Conservation (phyloP, 345 rosid genomes). For the Erucastrum elatum region DNA sequence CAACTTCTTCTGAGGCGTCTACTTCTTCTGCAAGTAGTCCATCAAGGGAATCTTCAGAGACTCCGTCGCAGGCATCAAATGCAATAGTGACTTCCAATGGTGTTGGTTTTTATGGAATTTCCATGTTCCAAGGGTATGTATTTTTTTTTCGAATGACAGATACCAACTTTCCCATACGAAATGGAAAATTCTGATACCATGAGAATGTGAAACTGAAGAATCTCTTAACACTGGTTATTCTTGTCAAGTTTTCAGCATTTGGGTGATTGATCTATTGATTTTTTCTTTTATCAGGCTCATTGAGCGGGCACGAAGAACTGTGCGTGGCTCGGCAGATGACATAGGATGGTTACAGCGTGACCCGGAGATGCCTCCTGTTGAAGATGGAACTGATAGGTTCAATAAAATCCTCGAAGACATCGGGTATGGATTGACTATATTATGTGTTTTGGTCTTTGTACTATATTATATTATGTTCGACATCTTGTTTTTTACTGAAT, state of each 20-base stretch:
- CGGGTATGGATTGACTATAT: slow-evolving; percentile 51
- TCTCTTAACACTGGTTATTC: no score
- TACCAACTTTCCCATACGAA: not conserved
- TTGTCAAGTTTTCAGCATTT: no score
- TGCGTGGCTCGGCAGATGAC: slow-evolving; percentile 95
- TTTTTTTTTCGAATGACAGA: slow-evolving; percentile 23
- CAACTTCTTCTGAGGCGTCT: slow-evolving; percentile 54
- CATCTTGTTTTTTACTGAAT: slow-evolving; percentile 29
- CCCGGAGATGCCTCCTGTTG: slow-evolving; percentile 77
- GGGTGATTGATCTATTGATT: no score
- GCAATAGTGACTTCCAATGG: slow-evolving; percentile 52
- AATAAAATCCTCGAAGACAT: slow-evolving; percentile 70
- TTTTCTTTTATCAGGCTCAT: slow-evolving; percentile 54
- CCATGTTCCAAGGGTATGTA: slow-evolving; percentile 79
- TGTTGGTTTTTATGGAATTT: slow-evolving; percentile 52
- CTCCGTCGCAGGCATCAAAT: slow-evolving; percentile 42
- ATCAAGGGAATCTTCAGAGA: slow-evolving; percentile 42
- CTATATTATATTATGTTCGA: slow-evolving; percentile 13
- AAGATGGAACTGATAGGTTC: slow-evolving; percentile 87
- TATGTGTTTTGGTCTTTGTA: not conserved
- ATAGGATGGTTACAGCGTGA: slow-evolving; percentile 86
- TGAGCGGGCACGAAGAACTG: slow-evolving; percentile 88
- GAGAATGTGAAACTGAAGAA: no score
- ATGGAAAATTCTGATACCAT: not conserved
- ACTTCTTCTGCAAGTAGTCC: slow-evolving; percentile 39